Evolutionary conservation across 257 asterid genomes (phyloP), one percentile per base, ranked within the genome.

Genomic region (Fraxinus excelsior): DNA sequence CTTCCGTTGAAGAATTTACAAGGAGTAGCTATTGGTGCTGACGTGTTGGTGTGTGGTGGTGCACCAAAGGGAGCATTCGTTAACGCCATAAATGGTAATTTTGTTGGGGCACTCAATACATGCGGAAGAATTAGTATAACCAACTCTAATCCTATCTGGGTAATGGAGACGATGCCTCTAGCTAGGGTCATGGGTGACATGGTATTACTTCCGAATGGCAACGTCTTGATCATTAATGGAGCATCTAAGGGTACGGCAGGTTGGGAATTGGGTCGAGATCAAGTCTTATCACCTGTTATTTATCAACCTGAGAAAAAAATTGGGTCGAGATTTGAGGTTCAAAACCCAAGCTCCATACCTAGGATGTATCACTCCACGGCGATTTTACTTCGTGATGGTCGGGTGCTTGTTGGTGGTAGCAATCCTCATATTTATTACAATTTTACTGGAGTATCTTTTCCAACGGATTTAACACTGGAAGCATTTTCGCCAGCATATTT

Each of bases 151-250:
- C 81, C 84, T 12, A 18, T 28, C 13, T 81, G 84, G 84, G 53
- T 7, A 3, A 67, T 76, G 79, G 81, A 76, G 29, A 72, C 72
- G 4, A 76, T 81, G 81, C 84, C 84, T 42, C 35, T 32, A 58
- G 72, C 72, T 28, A 44, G 84, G 16, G 65, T 78, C 23, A 81
- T 81, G 84, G 84, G 84, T 21, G 84, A 81, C 40, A 81, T 81
- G 84, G 37, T 81, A 12, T 44, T 58, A 12, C 70, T 81, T 11
- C 84, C 84, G 6, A 76, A 67, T 38, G 81, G 78, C 0, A 58
- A 81, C 7, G 75, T 81, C 7, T 58, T 81, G 67, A 81, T 81
- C 18, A 56, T 81, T 4, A 81, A 76, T 18, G 84, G 84, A 31
- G 84, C 81, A 0, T 67, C 67, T 1, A 14, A 16, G 13, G 84